A percentile compares a stretch with the other conserved stretches of the same genome.
Conservation (phyloP, 2,329 filamentous ascomycete genomes). For the Ophiostoma perfectum region DNA sequence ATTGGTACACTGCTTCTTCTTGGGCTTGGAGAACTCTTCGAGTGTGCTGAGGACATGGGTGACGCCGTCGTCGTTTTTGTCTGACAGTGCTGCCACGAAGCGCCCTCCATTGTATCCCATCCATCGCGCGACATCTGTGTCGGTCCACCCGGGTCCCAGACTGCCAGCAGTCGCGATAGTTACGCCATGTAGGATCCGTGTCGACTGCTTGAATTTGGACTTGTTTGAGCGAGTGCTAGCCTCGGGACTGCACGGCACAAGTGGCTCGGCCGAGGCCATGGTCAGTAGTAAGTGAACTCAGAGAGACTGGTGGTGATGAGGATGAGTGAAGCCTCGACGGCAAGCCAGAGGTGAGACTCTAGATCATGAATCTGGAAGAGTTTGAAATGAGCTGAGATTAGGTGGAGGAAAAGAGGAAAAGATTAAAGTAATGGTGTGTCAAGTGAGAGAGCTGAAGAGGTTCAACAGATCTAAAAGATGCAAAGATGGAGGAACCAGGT, state of each 20-base stretch:
- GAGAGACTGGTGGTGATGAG: neutral
- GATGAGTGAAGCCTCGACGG: neutral
- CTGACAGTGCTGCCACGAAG: conserved; percentile 46
- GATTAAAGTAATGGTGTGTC: too few species aligned
- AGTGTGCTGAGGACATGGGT: conserved; percentile 69
- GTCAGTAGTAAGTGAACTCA: neutral
- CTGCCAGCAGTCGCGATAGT: conserved; percentile 52
- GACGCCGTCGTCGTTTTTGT: conserved; percentile 33
- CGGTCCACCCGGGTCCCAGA: conserved; percentile 44
- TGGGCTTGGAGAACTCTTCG: conserved; percentile 46
- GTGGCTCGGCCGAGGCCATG: conserved; percentile 6
- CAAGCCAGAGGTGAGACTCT: too few species aligned
- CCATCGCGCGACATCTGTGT: conserved; percentile 61
- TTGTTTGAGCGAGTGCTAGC: neutral
- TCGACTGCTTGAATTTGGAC: neutral
- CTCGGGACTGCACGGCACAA: neutral
- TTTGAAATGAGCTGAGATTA: too few species aligned
- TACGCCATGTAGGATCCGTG: conserved; percentile 19
- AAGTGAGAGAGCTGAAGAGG: too few species aligned
- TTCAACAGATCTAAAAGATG: too few species aligned
- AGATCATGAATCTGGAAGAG: too few species aligned
- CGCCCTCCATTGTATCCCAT: conserved; percentile 56
- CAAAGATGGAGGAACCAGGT: too few species aligned
- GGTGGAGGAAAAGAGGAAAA: too few species aligned
- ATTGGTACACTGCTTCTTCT: conserved; percentile 12